Evolutionary conservation across 129 eudicot species (phyloP), one percentile per base, ranked within the genome.

Genomic region (Flaveria brownii): DNA sequence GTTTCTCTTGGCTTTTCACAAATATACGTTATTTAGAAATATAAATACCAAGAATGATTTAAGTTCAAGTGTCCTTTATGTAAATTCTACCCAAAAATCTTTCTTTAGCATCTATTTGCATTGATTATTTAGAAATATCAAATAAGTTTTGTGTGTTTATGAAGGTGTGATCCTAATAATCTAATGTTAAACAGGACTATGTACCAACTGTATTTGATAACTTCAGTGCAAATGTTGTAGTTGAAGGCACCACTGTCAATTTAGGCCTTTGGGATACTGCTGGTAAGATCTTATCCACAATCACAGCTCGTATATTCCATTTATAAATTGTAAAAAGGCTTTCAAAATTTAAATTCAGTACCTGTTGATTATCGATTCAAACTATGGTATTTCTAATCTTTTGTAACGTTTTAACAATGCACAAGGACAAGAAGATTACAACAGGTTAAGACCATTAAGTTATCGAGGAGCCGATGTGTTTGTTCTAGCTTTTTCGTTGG

Each of bases 221-320:
- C 87, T 92, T 92, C 90, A 92, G 98, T 88, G 98, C 98, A 76
- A 90, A 90, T 83, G 98, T 93, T 75, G 89, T 90, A 47, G 97
- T 87, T 82, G 98, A 93, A 85, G 85, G 97, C 82, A 93, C 91
- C 84, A 87, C 98, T 45, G 98, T 93, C 56, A 93, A 93, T 77
- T 84, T 93, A 82, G 98, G 98, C 45, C 96, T 93, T 11, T 93
- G 98, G 98, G 98, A 93, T 78, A 93, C 98, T 50, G 98, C 97
- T 77, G 98, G 98, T 93, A 86, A 79, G 75, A 28, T 50, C 72
- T 50, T 26, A 2, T 73, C 68, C 73, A 72, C 47, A 79, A 41
- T 63, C 57, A 72, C 67, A 63, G 13, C 13, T 36, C 28, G 10
- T 4, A 33, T n/a, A 56, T 28, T 36, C 23, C 22, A 64, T 8